Percentiles rank a stretch among this genome's conserved stretches.
Conservation (phyloP, 768 basidiomycete genomes). For the Podaxis sp. region DNA sequence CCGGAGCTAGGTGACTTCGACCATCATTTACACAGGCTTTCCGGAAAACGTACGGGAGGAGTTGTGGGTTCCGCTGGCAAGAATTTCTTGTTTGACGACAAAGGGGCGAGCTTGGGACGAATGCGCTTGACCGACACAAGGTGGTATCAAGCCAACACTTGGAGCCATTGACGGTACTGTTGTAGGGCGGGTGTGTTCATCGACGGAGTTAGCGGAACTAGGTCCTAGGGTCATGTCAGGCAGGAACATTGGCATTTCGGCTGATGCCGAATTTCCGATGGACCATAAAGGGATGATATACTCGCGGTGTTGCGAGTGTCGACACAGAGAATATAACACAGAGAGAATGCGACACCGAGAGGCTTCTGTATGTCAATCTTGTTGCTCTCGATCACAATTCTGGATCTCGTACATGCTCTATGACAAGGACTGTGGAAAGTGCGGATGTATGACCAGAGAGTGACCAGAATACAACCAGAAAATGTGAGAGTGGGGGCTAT, state of each 20-base stretch:
- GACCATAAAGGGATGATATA: no score
- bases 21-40: neutral
- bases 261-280: neutral
- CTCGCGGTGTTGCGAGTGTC: no score
- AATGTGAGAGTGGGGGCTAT: no score
- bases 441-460: no score
- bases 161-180: neutral
- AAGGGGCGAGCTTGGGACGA: neutral
- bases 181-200: neutral
- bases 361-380: no score
- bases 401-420: no score
- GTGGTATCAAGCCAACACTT: neutral
- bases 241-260: neutral
- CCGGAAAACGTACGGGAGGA: neutral
- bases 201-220: neutral
- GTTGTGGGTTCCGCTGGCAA: neutral
- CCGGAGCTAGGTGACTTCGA: neutral
- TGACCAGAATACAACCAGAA: no score
- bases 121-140: neutral
- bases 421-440: no score
- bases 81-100: neutral
- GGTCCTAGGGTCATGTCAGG: neutral
- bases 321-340: no score
- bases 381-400: no score
- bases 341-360: no score